Evolutionary conservation across 1,284 basidiomycete genomes (phyloP).

Genomic region (Cryptococcus floricola): DNA sequence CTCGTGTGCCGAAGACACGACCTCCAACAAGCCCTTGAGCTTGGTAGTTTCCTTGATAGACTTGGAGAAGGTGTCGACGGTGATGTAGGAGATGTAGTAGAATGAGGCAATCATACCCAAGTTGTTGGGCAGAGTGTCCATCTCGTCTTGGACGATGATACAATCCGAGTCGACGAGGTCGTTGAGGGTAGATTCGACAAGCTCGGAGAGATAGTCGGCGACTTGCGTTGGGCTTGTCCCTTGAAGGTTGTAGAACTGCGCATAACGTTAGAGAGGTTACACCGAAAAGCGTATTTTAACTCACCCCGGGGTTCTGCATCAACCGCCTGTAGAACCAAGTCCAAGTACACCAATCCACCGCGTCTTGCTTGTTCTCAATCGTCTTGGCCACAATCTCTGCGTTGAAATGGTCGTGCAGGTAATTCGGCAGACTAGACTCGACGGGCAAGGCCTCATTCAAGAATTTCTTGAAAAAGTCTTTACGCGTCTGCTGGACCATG

Average conservation of each 20-base stretch:
- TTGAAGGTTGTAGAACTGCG: constrained; percentile 80
- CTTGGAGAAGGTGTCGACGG: constrained; percentile 92
- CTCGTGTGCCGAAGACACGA: constrained; percentile 92
- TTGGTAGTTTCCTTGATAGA: constrained; percentile 97
- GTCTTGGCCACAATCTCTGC: constrained; percentile 98
- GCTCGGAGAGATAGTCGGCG: constrained; percentile 89
- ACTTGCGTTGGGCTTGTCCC: constrained; percentile 89
- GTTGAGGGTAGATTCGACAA: constrained; percentile 87
- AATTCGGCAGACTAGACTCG: constrained; percentile 83
- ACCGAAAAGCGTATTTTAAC: constrained; percentile 3
- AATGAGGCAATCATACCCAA: constrained; percentile 88
- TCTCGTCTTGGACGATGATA: constrained; percentile 87
- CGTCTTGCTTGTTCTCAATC: constrained; percentile 97
- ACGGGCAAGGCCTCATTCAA: constrained; percentile 95
- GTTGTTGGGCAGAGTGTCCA: constrained; percentile 87
- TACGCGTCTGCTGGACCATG: constrained; percentile 94
- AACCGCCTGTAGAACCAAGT: constrained; percentile 82
- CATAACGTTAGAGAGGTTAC: not conserved
- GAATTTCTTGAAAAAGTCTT: constrained; percentile 99
- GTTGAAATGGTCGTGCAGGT: constrained; percentile 94
- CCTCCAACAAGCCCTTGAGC: constrained; percentile 92
- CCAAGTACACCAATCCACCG: constrained; percentile 64
- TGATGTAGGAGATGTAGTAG: constrained; percentile 72
- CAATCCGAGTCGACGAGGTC: constrained; percentile 93
- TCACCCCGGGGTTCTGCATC: constrained; percentile 69